These are phyloP conservation scores for Coniella lustricola DNA, from an alignment of 2,329 filamentous ascomycete genomes.

Conservation along the genomic window DNA sequence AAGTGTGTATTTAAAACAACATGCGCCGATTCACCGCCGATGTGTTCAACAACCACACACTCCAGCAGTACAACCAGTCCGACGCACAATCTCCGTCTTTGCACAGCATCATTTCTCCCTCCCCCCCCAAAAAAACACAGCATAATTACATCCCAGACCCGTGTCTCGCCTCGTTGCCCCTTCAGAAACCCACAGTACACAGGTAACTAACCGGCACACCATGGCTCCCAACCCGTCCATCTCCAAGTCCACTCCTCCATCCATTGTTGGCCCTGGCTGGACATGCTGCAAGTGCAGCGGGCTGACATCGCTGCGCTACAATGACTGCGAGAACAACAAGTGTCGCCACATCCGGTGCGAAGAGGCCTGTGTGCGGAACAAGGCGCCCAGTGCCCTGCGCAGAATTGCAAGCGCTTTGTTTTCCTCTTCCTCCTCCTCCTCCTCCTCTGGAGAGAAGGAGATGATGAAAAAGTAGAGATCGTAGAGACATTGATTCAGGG, in stretches of 20 bases:
- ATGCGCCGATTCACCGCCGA: not conserved
- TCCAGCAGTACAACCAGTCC: no score
- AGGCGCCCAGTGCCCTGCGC: not conserved
- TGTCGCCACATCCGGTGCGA: slow-evolving; percentile 5
- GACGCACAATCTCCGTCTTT: no score
- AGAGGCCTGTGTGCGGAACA: slow-evolving; percentile 2
- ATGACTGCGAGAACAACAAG: slow-evolving; percentile 5
- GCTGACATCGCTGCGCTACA: not conserved
- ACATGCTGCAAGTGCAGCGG: slow-evolving; percentile 7
- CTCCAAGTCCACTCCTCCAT: not conserved
- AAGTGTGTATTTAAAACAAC: not conserved
- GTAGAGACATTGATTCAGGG: no score
- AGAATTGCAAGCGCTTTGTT: not conserved
- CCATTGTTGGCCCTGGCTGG: not conserved
- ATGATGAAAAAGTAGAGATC: no score
- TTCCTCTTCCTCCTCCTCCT: no score
- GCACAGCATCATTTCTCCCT: no score
- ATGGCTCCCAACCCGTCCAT: not conserved
- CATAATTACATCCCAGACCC: no score
- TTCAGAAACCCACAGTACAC: no score
- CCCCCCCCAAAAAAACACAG: no score
- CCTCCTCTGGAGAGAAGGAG: no score
- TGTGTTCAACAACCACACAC: no score
- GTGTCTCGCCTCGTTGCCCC: no score
- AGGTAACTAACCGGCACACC: not conserved